Conservation (phyloP, 208 protist species). For the Endotrypanum monterogeii region DNA sequence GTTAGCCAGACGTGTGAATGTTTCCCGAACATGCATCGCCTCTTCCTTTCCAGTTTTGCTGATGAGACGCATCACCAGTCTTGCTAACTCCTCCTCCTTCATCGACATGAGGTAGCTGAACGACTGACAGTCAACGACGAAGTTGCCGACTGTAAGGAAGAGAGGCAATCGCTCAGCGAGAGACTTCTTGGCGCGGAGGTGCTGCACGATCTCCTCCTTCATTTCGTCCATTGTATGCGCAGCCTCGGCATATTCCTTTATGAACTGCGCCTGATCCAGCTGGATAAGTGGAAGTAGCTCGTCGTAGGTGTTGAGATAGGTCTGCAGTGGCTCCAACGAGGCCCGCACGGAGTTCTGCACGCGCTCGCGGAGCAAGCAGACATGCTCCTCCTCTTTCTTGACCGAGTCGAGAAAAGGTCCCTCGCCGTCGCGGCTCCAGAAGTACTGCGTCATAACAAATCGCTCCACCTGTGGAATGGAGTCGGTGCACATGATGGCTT, state of each 20-base stretch:
- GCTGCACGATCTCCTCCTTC: constrained; percentile 91
- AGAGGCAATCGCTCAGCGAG: constrained; percentile 91
- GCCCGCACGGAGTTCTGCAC: constrained; percentile 58
- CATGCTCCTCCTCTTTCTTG: constrained; percentile 82
- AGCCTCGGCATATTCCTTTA: constrained; percentile 78
- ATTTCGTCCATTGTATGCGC: constrained; percentile 91
- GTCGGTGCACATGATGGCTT: constrained; percentile 88
- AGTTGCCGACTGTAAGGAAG: constrained; percentile 94
- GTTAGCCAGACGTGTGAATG: constrained; percentile 88
- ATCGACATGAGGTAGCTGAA: constrained; percentile 93
- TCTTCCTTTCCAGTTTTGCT: constrained; percentile 78
- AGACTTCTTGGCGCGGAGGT: constrained; percentile 87
- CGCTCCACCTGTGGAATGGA: constrained; percentile 93
- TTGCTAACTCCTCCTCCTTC: constrained; percentile 94
- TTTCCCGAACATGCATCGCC: constrained; percentile 67
- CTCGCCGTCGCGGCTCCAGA: constrained; percentile 90
- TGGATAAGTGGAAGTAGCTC: constrained; percentile 89
- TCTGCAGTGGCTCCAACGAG: constrained; percentile 84
- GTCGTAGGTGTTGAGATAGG: constrained; percentile 91
- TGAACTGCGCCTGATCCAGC: constrained; percentile 88
- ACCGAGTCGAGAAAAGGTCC: constrained; percentile 92
- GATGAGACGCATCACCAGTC: constrained; percentile 93
- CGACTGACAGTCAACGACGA: constrained; percentile 93
- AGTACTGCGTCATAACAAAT: constrained; percentile 94
- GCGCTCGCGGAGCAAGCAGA: constrained; percentile 69